Percentiles rank a stretch among this genome's conserved stretches.
These are phyloP conservation scores for Silene vulgaris DNA, from an alignment of 179 eudicot genomes.

Conservation along the genomic window DNA sequence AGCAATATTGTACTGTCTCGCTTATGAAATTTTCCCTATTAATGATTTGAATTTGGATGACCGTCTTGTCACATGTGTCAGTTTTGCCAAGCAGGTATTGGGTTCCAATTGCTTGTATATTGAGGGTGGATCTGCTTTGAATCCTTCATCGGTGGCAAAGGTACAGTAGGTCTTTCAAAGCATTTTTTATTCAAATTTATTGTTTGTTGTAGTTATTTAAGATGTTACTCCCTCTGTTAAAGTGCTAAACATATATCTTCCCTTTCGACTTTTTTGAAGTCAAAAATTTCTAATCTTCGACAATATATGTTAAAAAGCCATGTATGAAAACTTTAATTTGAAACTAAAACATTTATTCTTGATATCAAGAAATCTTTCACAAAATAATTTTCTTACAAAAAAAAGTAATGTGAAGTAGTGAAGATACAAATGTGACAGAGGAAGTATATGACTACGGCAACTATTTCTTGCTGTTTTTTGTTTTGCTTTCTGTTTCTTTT, in stretches of 20 bases:
- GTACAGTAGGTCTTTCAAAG: constrained; percentile 29
- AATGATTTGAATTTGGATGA: constrained; percentile 3
- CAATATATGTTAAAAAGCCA: neutral
- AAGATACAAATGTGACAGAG: neutral
- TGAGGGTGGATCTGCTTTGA: constrained; percentile 80
- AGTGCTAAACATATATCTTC: neutral
- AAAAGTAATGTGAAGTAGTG: neutral
- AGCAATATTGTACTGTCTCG: constrained; percentile 52
- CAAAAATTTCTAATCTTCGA: neutral
- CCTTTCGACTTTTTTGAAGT: neutral
- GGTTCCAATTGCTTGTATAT: constrained; percentile 55
- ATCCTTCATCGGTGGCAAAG: constrained; percentile 89
- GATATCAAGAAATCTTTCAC: neutral
- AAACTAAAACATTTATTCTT: neutral
- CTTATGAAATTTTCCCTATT: constrained; percentile 5
- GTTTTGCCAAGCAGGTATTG: constrained; percentile 40
- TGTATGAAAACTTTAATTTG: neutral
- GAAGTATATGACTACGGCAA: neutral
- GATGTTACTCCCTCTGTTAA: neutral
- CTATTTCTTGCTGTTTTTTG: neutral
- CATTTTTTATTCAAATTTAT: constrained; percentile 9
- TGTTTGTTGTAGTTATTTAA: neutral
- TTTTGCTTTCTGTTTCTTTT: neutral
- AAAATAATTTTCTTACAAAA: neutral
- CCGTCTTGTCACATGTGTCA: constrained; percentile 18